Conservation (phyloP, 768 basidiomycete species). For the Pleurotus ostreatus region DNA sequence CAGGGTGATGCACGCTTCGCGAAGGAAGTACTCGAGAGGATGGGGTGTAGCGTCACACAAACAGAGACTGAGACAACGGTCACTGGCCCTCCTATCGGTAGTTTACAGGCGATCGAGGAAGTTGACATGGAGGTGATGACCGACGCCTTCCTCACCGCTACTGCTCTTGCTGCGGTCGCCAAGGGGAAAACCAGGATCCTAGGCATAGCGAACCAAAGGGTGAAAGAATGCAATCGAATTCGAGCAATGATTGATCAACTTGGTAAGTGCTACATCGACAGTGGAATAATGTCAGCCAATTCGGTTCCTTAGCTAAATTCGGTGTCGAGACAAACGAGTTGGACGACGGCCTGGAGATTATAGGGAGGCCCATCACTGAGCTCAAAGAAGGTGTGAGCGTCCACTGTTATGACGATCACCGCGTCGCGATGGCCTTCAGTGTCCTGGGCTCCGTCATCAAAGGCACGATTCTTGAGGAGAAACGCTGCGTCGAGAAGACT, state of each 20-base stretch:
- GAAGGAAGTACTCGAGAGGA: conserved; percentile 85
- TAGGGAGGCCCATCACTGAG: conserved; percentile 64
- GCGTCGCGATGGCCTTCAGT: conserved; percentile 98
- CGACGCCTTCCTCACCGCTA: conserved; percentile 96
- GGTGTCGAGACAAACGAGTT: conserved; percentile 90
- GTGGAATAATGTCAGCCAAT: background rate
- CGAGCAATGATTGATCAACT: conserved; percentile 95
- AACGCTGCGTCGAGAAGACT: conserved; percentile 97
- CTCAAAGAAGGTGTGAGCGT: conserved; percentile 74
- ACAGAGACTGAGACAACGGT: conserved; percentile 89
- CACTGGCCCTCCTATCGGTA: conserved; percentile 78
- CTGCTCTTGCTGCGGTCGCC: conserved; percentile 83
- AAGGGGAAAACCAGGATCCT: conserved; percentile 74
- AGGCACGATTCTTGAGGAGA: conserved; percentile 87
- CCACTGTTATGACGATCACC: conserved; percentile 97
- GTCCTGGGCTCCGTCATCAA: conserved; percentile 74
- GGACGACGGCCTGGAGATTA: conserved; percentile 88
- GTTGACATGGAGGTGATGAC: conserved; percentile 99
- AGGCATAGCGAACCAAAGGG: conserved; percentile 96
- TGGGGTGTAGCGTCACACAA: conserved; percentile 92
- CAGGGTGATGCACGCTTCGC: conserved; percentile 99
- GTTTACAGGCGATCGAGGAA: conserved; percentile 77
- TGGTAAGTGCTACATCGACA: conserved; percentile 43
- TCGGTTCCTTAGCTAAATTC: conserved; percentile 69
- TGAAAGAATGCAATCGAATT: conserved; percentile 98